Percentiles rank a stretch among this genome's conserved stretches.
Evolutionary conservation across 2,329 filamentous ascomycete species (phyloP).

Genomic region (Aureobasidium mangrovei): DNA sequence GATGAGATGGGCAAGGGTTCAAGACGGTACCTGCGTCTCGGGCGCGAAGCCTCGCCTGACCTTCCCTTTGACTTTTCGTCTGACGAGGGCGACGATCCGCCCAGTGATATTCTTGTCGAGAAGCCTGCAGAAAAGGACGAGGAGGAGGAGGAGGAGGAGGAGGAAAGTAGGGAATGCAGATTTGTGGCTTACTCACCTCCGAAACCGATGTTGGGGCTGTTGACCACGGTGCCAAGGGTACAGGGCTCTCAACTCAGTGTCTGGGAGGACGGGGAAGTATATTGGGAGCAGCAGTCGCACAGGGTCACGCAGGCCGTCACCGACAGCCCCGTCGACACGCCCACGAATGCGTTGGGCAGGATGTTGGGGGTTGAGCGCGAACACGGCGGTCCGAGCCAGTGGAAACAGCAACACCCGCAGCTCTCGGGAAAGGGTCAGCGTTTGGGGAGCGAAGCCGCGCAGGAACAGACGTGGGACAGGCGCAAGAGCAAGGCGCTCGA

Average conservation of each 20-base stretch:
- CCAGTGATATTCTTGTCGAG: background rate
- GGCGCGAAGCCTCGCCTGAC: slow-evolving; percentile 30
- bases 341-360: background rate
- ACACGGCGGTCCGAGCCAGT: background rate
- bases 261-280: background rate
- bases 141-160: background rate
- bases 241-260: background rate
- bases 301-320: background rate
- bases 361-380: background rate
- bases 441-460: background rate
- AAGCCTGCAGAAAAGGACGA: background rate
- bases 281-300: background rate
- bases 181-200: background rate
- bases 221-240: background rate
- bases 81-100: background rate
- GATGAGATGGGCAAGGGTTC: slow-evolving; percentile 22
- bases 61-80: slow-evolving; percentile 22
- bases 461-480: background rate
- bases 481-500: slow-evolving; percentile 1
- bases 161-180: background rate
- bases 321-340: background rate
- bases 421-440: background rate
- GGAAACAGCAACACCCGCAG: background rate
- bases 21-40: slow-evolving; percentile 32
- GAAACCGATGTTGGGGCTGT: background rate